Conservation (phyloP, 495 filamentous ascomycete species). For the Daldinia childiae region DNA sequence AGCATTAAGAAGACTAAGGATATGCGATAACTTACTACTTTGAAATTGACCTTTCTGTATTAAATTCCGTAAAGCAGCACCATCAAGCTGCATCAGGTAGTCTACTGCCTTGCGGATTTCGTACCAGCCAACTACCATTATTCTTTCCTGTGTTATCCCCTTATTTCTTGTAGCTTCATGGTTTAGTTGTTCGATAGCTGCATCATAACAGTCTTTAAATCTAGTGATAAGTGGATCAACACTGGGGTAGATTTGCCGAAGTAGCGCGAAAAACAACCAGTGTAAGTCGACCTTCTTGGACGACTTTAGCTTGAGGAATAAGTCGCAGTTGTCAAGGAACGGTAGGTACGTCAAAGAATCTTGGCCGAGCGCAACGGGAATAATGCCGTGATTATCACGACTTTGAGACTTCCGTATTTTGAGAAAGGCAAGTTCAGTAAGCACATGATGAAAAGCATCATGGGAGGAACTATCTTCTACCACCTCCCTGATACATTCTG, state of each 20-base stretch:
- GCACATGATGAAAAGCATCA: conserved; percentile 17
- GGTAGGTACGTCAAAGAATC: not conserved
- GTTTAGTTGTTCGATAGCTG: not conserved
- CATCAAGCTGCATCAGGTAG: not conserved
- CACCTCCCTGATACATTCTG: not conserved
- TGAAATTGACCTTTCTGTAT: not conserved
- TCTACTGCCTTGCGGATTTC: not conserved
- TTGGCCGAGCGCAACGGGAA: conserved; percentile 4
- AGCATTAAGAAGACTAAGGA: not conserved
- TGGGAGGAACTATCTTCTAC: not conserved
- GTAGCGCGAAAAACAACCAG: conserved; percentile 4
- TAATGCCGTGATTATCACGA: not conserved
- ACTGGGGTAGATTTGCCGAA: too few species aligned
- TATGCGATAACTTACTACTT: not conserved
- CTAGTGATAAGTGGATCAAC: too few species aligned
- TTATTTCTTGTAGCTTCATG: not conserved
- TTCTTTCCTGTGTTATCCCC: not conserved
- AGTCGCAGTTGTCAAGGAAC: not conserved
- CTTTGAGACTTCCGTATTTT: not conserved
- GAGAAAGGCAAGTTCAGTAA: conserved; percentile 17
- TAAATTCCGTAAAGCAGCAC: not conserved
- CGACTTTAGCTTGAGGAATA: conserved; percentile 10
- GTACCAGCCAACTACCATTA: not conserved
- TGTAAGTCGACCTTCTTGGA: not conserved
- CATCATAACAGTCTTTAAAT: conserved; percentile 11